Conservation (phyloP, 805 yeast genomes). For the Ogataea nonfermentans region DNA sequence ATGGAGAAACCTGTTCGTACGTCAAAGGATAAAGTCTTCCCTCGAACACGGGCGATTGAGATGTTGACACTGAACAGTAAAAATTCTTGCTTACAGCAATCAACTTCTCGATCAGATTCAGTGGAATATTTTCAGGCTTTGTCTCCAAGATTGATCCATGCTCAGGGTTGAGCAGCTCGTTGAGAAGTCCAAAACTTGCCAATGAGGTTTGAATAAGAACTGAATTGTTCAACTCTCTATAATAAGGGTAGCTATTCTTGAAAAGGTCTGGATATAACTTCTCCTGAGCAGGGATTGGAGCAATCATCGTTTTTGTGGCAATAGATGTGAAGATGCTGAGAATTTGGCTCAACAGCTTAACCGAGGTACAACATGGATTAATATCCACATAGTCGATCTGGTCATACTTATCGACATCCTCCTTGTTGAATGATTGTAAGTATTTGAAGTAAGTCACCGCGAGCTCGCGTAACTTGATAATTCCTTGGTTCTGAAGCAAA, state of each 20-base stretch:
- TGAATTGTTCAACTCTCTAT: slow-evolving; percentile 27
- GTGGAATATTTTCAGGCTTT: slow-evolving; percentile 33
- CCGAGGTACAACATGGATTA: slow-evolving; percentile 24
- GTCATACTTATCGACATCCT: slow-evolving; percentile 19
- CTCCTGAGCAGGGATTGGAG: slow-evolving; percentile 34
- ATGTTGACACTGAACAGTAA: slow-evolving; percentile 38
- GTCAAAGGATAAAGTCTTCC: slow-evolving; percentile 39
- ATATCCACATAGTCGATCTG: slow-evolving; percentile 27
- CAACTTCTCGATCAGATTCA: slow-evolving; percentile 43
- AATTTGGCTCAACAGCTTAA: slow-evolving; percentile 27
- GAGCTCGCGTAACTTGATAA: slow-evolving; percentile 33
- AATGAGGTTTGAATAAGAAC: slow-evolving; percentile 40
- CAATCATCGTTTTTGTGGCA: slow-evolving; percentile 36
- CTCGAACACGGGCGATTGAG: slow-evolving; percentile 33
- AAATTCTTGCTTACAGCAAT: slow-evolving; percentile 44
- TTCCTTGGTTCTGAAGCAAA: slow-evolving; percentile 54
- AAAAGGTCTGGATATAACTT: slow-evolving; percentile 41
- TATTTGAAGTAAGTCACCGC: slow-evolving; percentile 22
- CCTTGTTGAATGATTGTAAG: slow-evolving; percentile 24
- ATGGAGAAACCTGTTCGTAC: slow-evolving; percentile 42
- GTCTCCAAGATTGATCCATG: slow-evolving; percentile 22
- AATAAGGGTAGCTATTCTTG: slow-evolving; percentile 24
- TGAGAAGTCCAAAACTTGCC: slow-evolving; percentile 40
- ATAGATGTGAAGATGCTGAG: slow-evolving; percentile 47
- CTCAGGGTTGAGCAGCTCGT: slow-evolving; percentile 32